Conservation (phyloP, 2,329 filamentous ascomycete species). For the Epichloe typhina region DNA sequence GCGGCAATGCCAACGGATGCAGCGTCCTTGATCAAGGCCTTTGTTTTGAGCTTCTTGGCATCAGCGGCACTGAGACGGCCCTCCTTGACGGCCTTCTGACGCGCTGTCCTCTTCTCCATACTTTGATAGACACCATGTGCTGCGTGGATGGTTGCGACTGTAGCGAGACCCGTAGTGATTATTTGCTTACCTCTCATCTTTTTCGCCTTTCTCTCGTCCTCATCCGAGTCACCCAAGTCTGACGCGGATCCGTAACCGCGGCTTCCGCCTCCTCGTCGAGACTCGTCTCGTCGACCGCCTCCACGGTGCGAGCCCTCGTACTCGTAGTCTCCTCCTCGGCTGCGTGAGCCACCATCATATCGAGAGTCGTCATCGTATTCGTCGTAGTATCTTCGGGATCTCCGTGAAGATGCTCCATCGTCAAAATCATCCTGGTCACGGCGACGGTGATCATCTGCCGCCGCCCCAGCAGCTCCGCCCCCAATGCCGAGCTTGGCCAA, state of each 20-base stretch:
- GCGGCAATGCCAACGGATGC: conserved; percentile 46
- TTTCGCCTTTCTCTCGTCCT: conserved; percentile 38
- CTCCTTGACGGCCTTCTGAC: conserved; percentile 40
- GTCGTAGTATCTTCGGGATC: conserved; percentile 27
- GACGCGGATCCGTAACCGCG: conserved; percentile 37
- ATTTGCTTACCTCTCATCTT: conserved; percentile 52
- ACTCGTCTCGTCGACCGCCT: conserved; percentile 24
- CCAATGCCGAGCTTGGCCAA: conserved; percentile 50
- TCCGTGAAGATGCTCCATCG: conserved; percentile 25
- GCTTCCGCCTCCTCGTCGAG: conserved; percentile 22
- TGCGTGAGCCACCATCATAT: conserved; percentile 16
- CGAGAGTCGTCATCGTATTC: conserved; percentile 34
- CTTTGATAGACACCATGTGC: conserved; percentile 45
- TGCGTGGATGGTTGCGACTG: conserved; percentile 47
- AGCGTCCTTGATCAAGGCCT: conserved; percentile 42
- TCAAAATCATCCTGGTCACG: conserved; percentile 33
- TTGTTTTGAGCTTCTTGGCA: conserved; percentile 43
- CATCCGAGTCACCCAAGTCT: conserved; percentile 44
- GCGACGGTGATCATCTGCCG: conserved; percentile 24
- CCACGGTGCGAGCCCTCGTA: conserved; percentile 30
- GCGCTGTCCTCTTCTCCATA: conserved; percentile 41
- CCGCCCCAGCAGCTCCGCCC: conserved; percentile 18
- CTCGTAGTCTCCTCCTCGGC: conserved; percentile 31
- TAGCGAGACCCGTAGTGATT: conserved; percentile 41
- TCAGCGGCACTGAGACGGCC: conserved; percentile 37